phyloP scores from a whole-genome alignment of 257 asterid species.

The Nicotiana sylvestris region DNA sequence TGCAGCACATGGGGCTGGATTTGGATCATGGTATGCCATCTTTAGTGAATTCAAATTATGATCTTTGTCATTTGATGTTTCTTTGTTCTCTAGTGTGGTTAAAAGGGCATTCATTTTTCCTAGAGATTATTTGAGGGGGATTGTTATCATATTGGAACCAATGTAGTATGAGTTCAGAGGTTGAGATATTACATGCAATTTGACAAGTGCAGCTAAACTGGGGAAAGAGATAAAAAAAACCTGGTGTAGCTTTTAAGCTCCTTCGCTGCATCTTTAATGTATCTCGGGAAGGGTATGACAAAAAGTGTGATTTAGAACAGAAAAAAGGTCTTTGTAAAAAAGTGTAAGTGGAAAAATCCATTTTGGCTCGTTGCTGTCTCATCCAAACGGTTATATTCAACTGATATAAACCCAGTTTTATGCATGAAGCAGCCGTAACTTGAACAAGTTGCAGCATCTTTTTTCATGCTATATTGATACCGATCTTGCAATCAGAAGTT shows the following conservation, averaged over 20 bases:
- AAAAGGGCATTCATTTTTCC: not conserved
- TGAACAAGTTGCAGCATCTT: not conserved
- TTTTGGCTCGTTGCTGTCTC: not conserved
- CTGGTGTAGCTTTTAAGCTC: not conserved
- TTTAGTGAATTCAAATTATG: not conserved
- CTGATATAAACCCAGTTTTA: not conserved
- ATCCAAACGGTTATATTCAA: not conserved
- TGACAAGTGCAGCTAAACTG: not conserved
- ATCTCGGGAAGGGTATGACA: not conserved
- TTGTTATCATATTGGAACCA: not conserved
- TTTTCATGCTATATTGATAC: not conserved
- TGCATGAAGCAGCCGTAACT: not conserved
- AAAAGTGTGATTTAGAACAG: not conserved
- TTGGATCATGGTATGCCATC: conserved; percentile 37
- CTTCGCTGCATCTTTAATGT: not conserved
- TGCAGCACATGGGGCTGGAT: conserved; percentile 31
- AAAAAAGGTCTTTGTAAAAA: not conserved
- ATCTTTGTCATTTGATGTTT: not conserved
- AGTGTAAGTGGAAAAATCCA: not conserved
- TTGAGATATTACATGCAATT: not conserved
- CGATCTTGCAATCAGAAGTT: not conserved
- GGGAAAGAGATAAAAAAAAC: not conserved
- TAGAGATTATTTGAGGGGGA: not conserved
- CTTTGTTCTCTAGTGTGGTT: not conserved
- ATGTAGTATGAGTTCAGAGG: not conserved